Base-by-base conservation (phyloP, 139 green algal species). In the Chlamydomonas applanata region DNA sequence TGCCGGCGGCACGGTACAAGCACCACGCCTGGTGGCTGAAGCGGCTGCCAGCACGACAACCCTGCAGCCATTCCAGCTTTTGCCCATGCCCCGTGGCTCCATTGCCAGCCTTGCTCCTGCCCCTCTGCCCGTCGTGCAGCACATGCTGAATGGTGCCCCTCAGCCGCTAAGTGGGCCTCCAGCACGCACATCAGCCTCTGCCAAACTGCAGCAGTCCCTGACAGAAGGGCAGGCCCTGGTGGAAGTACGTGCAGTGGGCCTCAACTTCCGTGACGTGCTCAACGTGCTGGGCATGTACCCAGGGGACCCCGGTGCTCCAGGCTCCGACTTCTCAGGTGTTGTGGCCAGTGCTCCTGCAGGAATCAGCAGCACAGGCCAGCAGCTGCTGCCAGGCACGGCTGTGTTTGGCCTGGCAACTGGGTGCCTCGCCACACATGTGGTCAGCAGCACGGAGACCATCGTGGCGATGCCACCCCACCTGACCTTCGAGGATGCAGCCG, bases 191-290 rank as follows among this genome's bases (percentile, higher is more conserved):
- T 29, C 69, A 11, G n/a, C 53, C 11, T 14, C 74, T 30, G 46
- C 34, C 19, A 20, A 33, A 22, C 17, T 70, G 34, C 22, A 57
- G 32, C 33, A 73, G 24, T n/a, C n/a, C n/a, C n/a, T n/a, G n/a
- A n/a, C 54, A 44, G 16, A 59, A 0, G 85, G 70, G n/a, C 80
- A 84, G 60, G 52, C 90, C 35, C 56, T 82, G 34, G 33, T 96
- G 36, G 66, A 73, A 9, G 90, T 97, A 9, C 80, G 78, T 54
- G 92, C 91, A 17, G 88, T 97, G 34, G 93, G 92, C 2, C 73
- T 97, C 57, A 97, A 97, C 80, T 97, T 96, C 90, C 79, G 90
- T 57, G 90, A 95, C 64, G 87, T 93, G 72, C 83, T 91, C 40
- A 95, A 94, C 70, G 87, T 89, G 73, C 73, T 81, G 67, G 69